Base-by-base conservation (phyloP, 2,329 filamentous ascomycete species). In the Claviceps pusilla region DNA sequence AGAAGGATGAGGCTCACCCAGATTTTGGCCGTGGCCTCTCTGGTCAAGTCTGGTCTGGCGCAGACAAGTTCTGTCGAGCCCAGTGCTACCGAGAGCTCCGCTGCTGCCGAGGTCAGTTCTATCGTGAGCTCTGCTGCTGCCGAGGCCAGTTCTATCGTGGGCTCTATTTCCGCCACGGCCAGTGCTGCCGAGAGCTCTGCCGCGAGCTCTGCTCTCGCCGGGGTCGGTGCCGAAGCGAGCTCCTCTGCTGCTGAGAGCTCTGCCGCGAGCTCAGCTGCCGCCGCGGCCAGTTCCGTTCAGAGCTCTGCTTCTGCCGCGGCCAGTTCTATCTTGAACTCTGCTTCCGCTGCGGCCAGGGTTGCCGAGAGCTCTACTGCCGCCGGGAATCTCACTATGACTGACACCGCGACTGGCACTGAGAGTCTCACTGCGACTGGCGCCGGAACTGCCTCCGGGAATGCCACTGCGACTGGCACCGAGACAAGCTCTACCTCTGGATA, bases 1-100 rank as follows among this genome's bases (percentile, higher is more conserved):
- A 58, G n/a, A 19, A 45, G 10, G 9, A 72, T 72, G 70, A 70
- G 64, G 60, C 60, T 67, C 57, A 58, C 61, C 56, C 64, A 67
- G 56, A 50, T 65, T 33, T 56, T 71, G 24, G 61, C 63, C 43
- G 33, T 51, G 35, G 51, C 51, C 55, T 47, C 48, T 41, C n/a
- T 54, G 51, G 55, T 43, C 37, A 47, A 48, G 14, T 28, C 39
- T 39, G 53, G 53, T 29, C n/a, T 51, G 29, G 53, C 48, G 12
- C 53, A 51, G 53, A n/a, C 49, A 37, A 12, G 31, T 14, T 3
- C 37, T 29, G 29, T 7, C 7, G 31, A 33, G 31, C 4, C 7
- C 31, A 33, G 31, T n/a, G 4, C 41, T 16, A 37, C 16, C 41
- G 12, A 7, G 4, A 45, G 42, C 42, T 45, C 42, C 12, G 9